phyloP scores from a whole-genome alignment of 2,329 filamentous ascomycete genomes.

The Setomelanomma holmii region DNA sequence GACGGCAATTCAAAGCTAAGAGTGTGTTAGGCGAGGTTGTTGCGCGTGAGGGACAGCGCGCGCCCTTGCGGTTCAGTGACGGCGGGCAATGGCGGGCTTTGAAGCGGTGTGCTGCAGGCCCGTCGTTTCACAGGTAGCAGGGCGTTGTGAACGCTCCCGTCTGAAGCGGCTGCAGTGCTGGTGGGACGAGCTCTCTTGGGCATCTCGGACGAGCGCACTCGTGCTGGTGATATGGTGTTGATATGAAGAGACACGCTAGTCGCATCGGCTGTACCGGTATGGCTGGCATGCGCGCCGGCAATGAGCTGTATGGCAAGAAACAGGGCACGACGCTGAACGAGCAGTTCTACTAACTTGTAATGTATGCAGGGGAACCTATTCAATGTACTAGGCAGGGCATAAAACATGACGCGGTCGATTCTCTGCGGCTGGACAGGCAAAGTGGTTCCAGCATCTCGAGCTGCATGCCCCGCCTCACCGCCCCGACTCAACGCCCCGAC shows the following conservation, averaged over 20 bases:
- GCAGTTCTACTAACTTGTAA: too few species aligned
- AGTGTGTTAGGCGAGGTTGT: conserved; percentile 4
- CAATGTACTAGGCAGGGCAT: too few species aligned
- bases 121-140: neutral
- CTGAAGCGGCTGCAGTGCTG: conserved; percentile 4
- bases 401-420: too few species aligned
- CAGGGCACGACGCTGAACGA: too few species aligned
- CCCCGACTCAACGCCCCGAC: too few species aligned
- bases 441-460: too few species aligned
- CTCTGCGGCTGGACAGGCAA: too few species aligned
- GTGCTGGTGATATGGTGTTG: conserved; percentile 1
- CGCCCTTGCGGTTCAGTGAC: neutral
- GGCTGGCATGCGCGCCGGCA: too few species aligned
- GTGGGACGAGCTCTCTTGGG: conserved; percentile 3
- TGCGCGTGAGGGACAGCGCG: conserved; percentile 5
- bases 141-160: conserved; percentile 1
- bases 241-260: neutral
- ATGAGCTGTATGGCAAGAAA: too few species aligned
- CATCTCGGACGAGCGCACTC: conserved; percentile 2
- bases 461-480: too few species aligned
- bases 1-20: neutral
- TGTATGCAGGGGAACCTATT: too few species aligned
- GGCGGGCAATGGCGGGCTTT: conserved; percentile 1
- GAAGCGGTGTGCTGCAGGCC: conserved; percentile 6
- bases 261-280: too few species aligned